Percentiles rank a stretch among this genome's conserved stretches.
Evolutionary conservation across 108 stramenopile species (phyloP).

Genomic region (Pseudonitzschia multiseries): DNA sequence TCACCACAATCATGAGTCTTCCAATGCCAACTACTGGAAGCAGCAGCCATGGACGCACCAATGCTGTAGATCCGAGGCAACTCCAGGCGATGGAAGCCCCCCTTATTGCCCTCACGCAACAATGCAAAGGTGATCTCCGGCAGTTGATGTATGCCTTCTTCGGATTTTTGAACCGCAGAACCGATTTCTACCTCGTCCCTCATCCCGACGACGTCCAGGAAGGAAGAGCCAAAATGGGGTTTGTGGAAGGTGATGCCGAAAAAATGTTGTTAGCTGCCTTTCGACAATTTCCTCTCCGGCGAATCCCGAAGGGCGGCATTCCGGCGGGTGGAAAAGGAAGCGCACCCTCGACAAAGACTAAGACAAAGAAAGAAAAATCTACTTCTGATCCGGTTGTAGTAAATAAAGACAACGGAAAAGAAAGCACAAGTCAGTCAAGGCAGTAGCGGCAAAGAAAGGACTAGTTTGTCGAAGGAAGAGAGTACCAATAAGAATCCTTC

Average conservation of each 20-base stretch:
- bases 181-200: slow-evolving; percentile 84
- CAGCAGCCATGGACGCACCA: background rate
- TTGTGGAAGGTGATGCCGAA: slow-evolving; percentile 82
- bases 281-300: slow-evolving; percentile 83
- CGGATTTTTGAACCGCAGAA: slow-evolving; percentile 80
- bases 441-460: background rate
- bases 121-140: slow-evolving; percentile 69
- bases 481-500: background rate
- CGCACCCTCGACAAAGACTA: background rate
- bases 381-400: background rate
- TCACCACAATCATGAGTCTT: slow-evolving; percentile 38
- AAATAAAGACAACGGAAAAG: slow-evolving; percentile 6
- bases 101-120: slow-evolving; percentile 69
- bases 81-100: slow-evolving; percentile 61
- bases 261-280: slow-evolving; percentile 78
- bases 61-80: slow-evolving; percentile 20
- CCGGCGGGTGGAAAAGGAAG: background rate
- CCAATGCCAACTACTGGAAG: slow-evolving; percentile 43
- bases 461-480: background rate
- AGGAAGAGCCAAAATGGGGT: slow-evolving; percentile 60
- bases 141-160: slow-evolving; percentile 77
- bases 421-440: background rate
- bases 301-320: slow-evolving; percentile 40
- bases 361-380: slow-evolving; percentile 6
- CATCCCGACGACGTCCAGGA: slow-evolving; percentile 55